Percentiles rank a stretch among this genome's conserved stretches.
Conservation (phyloP, 2,329 filamentous ascomycete genomes). For the Geosmithia morbida region DNA sequence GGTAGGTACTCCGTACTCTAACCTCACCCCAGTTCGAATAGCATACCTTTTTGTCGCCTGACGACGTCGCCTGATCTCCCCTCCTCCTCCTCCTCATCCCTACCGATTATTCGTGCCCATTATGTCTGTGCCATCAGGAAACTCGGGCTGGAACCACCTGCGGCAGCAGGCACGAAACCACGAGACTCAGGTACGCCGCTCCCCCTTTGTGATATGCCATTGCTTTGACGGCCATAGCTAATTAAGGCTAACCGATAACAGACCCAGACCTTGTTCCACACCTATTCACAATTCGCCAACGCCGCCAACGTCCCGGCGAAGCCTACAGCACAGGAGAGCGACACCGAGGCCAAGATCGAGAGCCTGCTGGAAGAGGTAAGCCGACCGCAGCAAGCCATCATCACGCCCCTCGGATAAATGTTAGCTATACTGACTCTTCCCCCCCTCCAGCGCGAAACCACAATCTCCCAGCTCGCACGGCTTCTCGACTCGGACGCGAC, state of each 20-base stretch:
- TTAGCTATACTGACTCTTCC: neutral
- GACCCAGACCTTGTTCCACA: constrained; percentile 74
- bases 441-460: constrained; percentile 53
- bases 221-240: neutral
- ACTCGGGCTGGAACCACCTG: constrained; percentile 77
- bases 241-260: constrained; percentile 20
- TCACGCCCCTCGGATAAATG: neutral
- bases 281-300: constrained; percentile 82
- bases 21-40: neutral
- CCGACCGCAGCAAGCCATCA: constrained; percentile 1
- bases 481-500: constrained; percentile 86
- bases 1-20: neutral
- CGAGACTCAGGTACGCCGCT: constrained; percentile 63
- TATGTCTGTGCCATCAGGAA: constrained; percentile 40
- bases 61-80: neutral
- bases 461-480: constrained; percentile 70
- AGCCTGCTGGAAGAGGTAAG: constrained; percentile 70
- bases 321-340: constrained; percentile 70
- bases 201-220: neutral
- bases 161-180: constrained; percentile 81
- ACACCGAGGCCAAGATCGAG: constrained; percentile 67
- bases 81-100: neutral
- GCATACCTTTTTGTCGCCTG: neutral
- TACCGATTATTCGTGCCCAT: neutral
- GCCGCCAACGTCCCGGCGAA: constrained; percentile 67